A percentile compares a stretch with the other conserved stretches of the same genome.
Conservation (phyloP, 2,329 filamentous ascomycete genomes). For the Aspergillus felis region DNA sequence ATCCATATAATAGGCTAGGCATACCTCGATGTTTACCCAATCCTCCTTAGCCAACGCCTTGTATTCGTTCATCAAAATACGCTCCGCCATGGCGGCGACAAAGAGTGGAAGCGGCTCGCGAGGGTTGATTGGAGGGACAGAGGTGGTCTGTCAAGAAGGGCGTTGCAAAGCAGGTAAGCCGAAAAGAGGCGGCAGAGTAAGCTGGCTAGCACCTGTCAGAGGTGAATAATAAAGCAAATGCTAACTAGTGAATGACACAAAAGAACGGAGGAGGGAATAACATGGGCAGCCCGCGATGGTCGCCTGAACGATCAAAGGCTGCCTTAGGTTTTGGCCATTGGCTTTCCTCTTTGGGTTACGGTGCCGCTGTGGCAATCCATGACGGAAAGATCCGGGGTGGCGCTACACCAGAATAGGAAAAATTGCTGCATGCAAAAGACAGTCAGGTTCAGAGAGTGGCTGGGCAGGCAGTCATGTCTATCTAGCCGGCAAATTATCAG, state of each 20-base stretch:
- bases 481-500: too few relatives aligned
- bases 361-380: conserved; percentile 13
- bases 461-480: too few relatives aligned
- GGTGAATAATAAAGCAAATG: background rate
- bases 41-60: conserved; percentile 79
- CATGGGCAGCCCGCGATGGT: background rate
- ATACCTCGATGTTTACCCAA: conserved; percentile 86
- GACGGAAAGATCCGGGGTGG: conserved; percentile 17
- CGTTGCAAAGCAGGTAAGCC: background rate
- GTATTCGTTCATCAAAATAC: conserved; percentile 86
- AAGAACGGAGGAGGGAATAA: background rate
- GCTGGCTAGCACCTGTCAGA: background rate
- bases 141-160: background rate
- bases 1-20: conserved; percentile 19
- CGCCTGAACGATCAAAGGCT: background rate
- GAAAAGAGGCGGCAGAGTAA: background rate
- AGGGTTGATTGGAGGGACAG: conserved; percentile 1
- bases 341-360: background rate
- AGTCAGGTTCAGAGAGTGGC: too few relatives aligned
- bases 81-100: conserved; percentile 56
- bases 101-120: conserved; percentile 1
- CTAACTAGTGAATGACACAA: background rate
- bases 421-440: background rate
- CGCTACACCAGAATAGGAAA: conserved; percentile 4
- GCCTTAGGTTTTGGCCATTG: background rate